Percentiles rank a stretch among this genome's conserved stretches.
Conservation (phyloP, 2,329 filamentous ascomycete species). For the Botrytis medusae region DNA sequence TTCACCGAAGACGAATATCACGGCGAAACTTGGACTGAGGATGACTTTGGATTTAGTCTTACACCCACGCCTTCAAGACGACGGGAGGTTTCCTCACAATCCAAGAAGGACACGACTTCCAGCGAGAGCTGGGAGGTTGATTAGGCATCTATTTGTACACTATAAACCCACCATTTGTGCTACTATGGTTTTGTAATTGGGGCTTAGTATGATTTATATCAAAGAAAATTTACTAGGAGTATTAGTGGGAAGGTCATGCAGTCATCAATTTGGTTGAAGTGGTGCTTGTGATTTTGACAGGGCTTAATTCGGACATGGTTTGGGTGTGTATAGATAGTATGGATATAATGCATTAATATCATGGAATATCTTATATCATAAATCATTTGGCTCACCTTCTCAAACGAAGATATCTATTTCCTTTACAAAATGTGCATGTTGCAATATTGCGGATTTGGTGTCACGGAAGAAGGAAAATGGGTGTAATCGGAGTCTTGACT, state of each 20-base stretch:
- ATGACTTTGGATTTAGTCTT: constrained; percentile 54
- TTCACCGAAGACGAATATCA: constrained; percentile 45
- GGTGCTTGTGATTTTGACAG: not conserved
- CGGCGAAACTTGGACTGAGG: constrained; percentile 57
- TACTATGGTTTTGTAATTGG: constrained; percentile 10
- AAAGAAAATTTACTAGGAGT: not conserved
- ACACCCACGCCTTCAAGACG: constrained; percentile 20
- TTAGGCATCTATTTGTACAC: constrained; percentile 20
- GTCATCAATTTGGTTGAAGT: constrained; percentile 4
- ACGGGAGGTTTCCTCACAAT: constrained; percentile 3
- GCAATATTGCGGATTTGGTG: not conserved
- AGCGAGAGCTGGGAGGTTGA: constrained; percentile 33
- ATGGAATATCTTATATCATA: not conserved
- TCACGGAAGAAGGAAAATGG: not conserved
- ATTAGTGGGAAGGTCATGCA: not conserved
- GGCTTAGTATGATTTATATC: not conserved
- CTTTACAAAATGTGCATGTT: not conserved
- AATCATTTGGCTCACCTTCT: not conserved
- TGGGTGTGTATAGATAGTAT: not conserved
- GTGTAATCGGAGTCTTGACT: not conserved
- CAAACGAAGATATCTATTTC: not conserved
- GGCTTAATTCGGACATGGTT: not conserved
- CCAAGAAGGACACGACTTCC: not conserved
- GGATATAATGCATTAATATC: not conserved
- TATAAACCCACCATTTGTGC: constrained; percentile 4